These are phyloP conservation scores for Malus sieversii DNA, from an alignment of 306 rosid species.

Conservation along the genomic window DNA sequence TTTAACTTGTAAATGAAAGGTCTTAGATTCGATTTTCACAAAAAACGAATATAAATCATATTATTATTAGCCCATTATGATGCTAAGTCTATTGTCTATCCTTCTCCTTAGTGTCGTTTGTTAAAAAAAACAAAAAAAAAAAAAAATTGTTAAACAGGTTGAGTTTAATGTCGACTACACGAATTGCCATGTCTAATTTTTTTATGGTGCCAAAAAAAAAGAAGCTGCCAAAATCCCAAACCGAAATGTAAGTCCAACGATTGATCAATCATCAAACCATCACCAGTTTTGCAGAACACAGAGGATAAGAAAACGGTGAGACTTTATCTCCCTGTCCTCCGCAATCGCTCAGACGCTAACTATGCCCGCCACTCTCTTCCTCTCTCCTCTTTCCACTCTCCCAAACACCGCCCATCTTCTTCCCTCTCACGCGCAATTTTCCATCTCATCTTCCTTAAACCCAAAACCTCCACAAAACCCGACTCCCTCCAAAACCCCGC, in stretches of 20 bases:
- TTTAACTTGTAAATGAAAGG: no score
- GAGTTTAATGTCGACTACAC: no score
- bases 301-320: not conserved
- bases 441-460: slow-evolving; percentile 34
- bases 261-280: not conserved
- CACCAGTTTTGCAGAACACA: not conserved
- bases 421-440: slow-evolving; percentile 13
- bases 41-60: fast-evolving
- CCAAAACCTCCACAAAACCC: slow-evolving; percentile 23
- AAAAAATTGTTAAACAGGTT: no score
- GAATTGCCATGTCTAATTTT: no score
- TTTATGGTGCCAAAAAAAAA: no score
- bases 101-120: fast-evolving
- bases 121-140: no score
- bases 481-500: slow-evolving; percentile 6
- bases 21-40: fast-evolving
- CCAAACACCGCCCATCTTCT: not conserved
- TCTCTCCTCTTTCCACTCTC: slow-evolving; percentile 12
- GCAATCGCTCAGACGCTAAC: not conserved
- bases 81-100: fast-evolving
- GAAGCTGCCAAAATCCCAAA: no score
- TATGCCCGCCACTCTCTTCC: slow-evolving; percentile 30
- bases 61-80: fast-evolving
- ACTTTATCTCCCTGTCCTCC: not conserved
- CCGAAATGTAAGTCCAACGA: no score